phyloP scores from a whole-genome alignment of 345 rosid genomes.

The thale cress (Arabidopsis thaliana) region DNA sequence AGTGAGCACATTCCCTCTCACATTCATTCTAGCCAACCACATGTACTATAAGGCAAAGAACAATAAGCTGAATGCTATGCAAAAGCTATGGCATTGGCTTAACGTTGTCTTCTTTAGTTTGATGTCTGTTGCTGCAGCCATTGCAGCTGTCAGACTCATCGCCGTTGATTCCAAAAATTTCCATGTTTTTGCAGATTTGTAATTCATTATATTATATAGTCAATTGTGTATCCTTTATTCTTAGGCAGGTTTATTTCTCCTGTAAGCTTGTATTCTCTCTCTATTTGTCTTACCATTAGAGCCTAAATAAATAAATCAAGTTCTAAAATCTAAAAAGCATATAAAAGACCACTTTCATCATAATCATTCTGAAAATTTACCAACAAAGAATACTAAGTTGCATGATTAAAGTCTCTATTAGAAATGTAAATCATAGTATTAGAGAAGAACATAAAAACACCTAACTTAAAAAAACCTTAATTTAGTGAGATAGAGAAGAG shows the following conservation, averaged over 20 bases:
- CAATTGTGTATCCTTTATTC: slow-evolving; percentile 26
- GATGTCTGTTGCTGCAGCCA: slow-evolving; percentile 72
- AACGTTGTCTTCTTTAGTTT: slow-evolving; percentile 65
- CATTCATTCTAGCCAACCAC: slow-evolving; percentile 93
- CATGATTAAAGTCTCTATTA: not conserved
- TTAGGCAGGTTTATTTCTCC: slow-evolving; percentile 24
- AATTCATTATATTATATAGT: slow-evolving; percentile 26
- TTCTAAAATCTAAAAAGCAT: not conserved
- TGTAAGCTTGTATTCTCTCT: slow-evolving; percentile 23
- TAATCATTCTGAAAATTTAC: not conserved
- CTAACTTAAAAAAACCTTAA: not conserved
- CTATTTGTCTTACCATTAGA: not conserved
- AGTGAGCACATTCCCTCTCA: slow-evolving; percentile 85
- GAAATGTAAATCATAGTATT: slow-evolving; percentile 10
- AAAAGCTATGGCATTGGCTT: slow-evolving; percentile 87
- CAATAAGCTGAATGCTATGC: slow-evolving; percentile 52
- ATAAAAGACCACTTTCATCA: not conserved
- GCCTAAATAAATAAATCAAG: not conserved
- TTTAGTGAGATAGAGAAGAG: slow-evolving; percentile 3
- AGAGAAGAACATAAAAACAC: slow-evolving; percentile 3
- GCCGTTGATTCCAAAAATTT: slow-evolving; percentile 75
- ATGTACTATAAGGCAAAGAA: slow-evolving; percentile 75
- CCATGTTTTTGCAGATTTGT: slow-evolving; percentile 84
- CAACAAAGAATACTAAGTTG: not conserved
- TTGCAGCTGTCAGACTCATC: slow-evolving; percentile 80